phyloP scores from a whole-genome alignment of 352 stramenopile species.

The Pythium vanterpoolii region DNA sequence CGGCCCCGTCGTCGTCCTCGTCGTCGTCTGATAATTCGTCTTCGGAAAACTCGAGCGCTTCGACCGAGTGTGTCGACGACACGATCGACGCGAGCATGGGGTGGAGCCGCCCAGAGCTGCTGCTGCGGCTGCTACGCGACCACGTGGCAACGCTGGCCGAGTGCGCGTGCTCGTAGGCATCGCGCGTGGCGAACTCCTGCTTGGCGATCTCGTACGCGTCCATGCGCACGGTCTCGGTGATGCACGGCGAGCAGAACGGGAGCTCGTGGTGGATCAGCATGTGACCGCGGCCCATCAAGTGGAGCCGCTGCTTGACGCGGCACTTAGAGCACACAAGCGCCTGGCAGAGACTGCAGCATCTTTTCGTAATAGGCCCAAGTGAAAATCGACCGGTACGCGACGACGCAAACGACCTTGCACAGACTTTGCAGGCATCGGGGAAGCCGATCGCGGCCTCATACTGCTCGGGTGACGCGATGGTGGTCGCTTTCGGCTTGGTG shows the following conservation, averaged over 20 bases:
- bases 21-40: neutral
- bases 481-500: neutral
- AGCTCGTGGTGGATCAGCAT: slow-evolving; percentile 4
- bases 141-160: neutral
- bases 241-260: slow-evolving; percentile 8
- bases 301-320: slow-evolving; percentile 4
- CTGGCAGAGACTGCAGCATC: slow-evolving; percentile 6
- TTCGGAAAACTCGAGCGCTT: neutral
- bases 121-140: slow-evolving; percentile 1
- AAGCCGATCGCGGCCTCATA: neutral
- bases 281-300: neutral
- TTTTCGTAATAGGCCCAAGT: slow-evolving; percentile 5
- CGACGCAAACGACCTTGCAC: slow-evolving; percentile 1
- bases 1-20: neutral
- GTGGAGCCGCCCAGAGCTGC: neutral
- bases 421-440: neutral
- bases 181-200: neutral
- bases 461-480: neutral
- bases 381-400: neutral
- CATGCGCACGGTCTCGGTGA: slow-evolving; percentile 8
- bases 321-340: slow-evolving; percentile 14
- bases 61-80: neutral
- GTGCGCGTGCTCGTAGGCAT: neutral
- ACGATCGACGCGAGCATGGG: neutral
- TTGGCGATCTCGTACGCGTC: slow-evolving; percentile 18